Evolutionary conservation across 2,329 filamentous ascomycete species (phyloP).

Genomic region (Aureobasidium sp.): DNA sequence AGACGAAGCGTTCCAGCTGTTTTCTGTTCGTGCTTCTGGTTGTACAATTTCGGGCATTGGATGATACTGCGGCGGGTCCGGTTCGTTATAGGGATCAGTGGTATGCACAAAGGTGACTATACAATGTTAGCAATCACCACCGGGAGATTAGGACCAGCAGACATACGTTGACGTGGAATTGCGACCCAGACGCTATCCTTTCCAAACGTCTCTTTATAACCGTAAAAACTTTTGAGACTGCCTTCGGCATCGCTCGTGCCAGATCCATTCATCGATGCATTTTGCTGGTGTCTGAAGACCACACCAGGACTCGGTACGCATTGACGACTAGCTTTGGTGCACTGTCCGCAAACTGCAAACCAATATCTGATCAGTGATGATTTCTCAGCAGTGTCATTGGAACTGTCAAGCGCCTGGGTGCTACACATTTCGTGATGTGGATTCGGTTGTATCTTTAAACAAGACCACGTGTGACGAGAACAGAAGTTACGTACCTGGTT

Average conservation of each 20-base stretch:
- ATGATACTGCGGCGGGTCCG: slow-evolving; percentile 18
- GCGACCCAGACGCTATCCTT: slow-evolving; percentile 56
- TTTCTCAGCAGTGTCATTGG: too few species aligned
- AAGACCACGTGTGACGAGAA: not conserved
- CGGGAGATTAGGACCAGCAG: not conserved
- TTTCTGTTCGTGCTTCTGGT: not conserved
- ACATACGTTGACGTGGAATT: slow-evolving; percentile 51
- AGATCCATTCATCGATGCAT: slow-evolving; percentile 58
- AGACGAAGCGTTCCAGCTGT: not conserved
- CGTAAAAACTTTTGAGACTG: slow-evolving; percentile 55
- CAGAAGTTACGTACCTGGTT: slow-evolving; percentile 39
- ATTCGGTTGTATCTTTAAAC: not conserved
- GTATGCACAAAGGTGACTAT: slow-evolving; percentile 56
- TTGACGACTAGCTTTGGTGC: slow-evolving; percentile 52
- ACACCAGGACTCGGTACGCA: slow-evolving; percentile 57
- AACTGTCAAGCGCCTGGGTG: too few species aligned
- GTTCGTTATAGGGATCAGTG: slow-evolving; percentile 53
- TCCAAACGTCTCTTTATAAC: slow-evolving; percentile 59
- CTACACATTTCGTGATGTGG: not conserved
- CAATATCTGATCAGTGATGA: not conserved
- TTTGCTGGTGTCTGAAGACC: slow-evolving; percentile 62
- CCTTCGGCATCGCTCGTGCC: slow-evolving; percentile 38
- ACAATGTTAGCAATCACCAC: not conserved
- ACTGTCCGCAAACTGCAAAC: slow-evolving; percentile 46
- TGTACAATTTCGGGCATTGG: too few species aligned